These are phyloP conservation scores for Blastobotrys muscicola DNA, from an alignment of 805 yeast species.

Conservation along the genomic window DNA sequence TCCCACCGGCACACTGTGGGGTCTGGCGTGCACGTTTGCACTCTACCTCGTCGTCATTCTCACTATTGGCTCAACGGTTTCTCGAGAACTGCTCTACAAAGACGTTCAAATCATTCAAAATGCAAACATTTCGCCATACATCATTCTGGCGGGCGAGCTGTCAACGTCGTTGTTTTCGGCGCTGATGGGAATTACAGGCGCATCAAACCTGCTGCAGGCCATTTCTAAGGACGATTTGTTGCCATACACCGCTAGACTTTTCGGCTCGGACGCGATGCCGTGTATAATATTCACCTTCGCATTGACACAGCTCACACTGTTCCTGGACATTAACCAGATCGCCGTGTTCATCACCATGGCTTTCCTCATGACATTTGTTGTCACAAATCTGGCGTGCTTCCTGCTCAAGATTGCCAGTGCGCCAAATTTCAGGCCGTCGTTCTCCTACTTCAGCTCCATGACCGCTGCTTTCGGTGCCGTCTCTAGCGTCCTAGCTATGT, in stretches of 20 bases:
- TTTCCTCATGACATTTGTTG: conserved; percentile 89
- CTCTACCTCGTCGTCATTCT: conserved; percentile 75
- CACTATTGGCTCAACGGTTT: conserved; percentile 69
- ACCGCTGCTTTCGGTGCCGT: conserved; percentile 76
- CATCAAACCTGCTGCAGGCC: conserved; percentile 85
- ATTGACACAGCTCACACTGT: conserved; percentile 72
- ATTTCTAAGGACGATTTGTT: conserved; percentile 79
- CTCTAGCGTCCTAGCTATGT: conserved; percentile 74
- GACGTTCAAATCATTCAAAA: conserved; percentile 86
- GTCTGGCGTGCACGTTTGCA: conserved; percentile 64
- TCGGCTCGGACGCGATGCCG: conserved; percentile 46
- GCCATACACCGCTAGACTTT: conserved; percentile 65
- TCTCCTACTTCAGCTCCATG: conserved; percentile 69
- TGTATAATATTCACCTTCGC: conserved; percentile 72
- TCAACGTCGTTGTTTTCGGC: conserved; percentile 88
- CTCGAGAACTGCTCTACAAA: conserved; percentile 62
- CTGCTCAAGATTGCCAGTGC: conserved; percentile 81
- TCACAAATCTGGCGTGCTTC: conserved; percentile 89
- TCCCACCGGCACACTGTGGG: conserved; percentile 89
- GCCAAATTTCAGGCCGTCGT: conserved; percentile 97
- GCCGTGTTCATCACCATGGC: conserved; percentile 97
- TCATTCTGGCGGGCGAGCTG: conserved; percentile 81
- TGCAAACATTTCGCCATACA: conserved; percentile 54
- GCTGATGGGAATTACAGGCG: conserved; percentile 92
- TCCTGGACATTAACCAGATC: conserved; percentile 86